Conservation (phyloP, 345 rosid genomes). For the Sonneratia caseolaris region DNA sequence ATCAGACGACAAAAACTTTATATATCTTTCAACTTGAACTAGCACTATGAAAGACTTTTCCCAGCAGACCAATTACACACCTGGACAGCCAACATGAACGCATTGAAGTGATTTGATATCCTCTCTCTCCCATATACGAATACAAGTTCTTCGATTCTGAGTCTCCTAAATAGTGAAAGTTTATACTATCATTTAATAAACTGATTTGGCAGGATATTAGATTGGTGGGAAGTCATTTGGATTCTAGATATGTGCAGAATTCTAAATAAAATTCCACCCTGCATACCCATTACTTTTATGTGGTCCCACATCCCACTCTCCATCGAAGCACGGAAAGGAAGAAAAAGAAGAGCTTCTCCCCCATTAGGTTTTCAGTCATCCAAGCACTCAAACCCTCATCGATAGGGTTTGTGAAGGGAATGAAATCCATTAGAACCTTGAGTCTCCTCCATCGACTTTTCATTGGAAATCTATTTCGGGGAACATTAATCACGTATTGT, state of each 20-base stretch:
- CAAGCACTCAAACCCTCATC: constrained; percentile 34
- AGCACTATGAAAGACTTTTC: constrained; percentile 10
- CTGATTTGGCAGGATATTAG: no score
- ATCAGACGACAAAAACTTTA: not conserved
- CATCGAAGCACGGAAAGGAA: constrained; percentile 8
- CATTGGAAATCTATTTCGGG: not conserved
- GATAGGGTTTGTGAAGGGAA: constrained; percentile 13
- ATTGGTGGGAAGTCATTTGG: no score
- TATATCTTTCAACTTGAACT: constrained; percentile 19
- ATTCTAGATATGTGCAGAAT: no score
- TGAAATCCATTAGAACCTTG: not conserved
- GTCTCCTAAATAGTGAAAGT: no score
- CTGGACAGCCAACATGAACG: no score
- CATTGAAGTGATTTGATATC: no score
- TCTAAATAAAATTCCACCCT: no score
- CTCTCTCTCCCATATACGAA: no score
- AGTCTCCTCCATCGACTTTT: no score
- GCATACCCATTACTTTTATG: constrained; percentile 24
- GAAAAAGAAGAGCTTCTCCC: not conserved
- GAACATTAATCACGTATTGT: not conserved
- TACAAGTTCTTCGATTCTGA: no score
- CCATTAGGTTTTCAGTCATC: constrained; percentile 31
- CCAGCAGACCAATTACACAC: constrained; percentile 15
- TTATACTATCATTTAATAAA: no score
- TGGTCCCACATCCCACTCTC: constrained; percentile 34